A percentile compares a stretch with the other conserved stretches of the same genome.
These are phyloP conservation scores for Trichoderma lentiforme DNA, from an alignment of 2,329 filamentous ascomycete species.

Conservation along the genomic window DNA sequence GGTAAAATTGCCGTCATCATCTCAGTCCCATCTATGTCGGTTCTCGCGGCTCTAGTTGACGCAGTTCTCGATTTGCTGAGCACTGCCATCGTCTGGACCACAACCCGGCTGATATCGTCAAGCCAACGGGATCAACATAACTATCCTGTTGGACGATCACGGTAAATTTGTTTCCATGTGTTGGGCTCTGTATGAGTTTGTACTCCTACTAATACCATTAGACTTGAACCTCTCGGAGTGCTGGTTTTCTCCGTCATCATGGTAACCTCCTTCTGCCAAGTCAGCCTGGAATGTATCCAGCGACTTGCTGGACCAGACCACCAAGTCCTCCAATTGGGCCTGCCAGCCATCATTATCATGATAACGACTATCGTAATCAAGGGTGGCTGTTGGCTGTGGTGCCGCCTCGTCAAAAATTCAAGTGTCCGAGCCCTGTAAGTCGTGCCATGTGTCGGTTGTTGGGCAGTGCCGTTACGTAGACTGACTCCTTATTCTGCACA, in stretches of 20 bases:
- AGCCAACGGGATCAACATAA: conserved; percentile 69
- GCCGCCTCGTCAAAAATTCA: conserved; percentile 78
- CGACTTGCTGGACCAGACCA: conserved; percentile 60
- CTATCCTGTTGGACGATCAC: conserved; percentile 73
- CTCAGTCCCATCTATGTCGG: conserved; percentile 76
- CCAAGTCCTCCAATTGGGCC: conserved; percentile 66
- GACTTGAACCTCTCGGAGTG: conserved; percentile 75
- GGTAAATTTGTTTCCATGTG: conserved; percentile 31
- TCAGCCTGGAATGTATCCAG: conserved; percentile 66
- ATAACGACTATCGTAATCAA: conserved; percentile 77
- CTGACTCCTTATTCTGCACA: conserved; percentile 24
- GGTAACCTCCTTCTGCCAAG: conserved; percentile 80
- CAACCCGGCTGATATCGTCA: conserved; percentile 64
- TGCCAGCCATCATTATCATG: conserved; percentile 78
- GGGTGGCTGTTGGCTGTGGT: conserved; percentile 81
- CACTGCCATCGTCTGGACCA: conserved; percentile 77
- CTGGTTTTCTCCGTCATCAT: conserved; percentile 82
- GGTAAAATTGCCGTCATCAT: conserved; percentile 76
- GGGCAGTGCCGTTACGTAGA: neutral
- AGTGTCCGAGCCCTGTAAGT: conserved; percentile 73
- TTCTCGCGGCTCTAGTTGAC: conserved; percentile 75
- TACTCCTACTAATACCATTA: conserved; percentile 25
- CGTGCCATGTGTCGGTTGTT: neutral
- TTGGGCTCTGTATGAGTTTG: neutral
- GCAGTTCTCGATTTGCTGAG: conserved; percentile 77